Percentiles rank a stretch among this genome's conserved stretches.
Evolutionary conservation across 129 eudicot species (phyloP).

Genomic region (Flaveria trinervia): DNA sequence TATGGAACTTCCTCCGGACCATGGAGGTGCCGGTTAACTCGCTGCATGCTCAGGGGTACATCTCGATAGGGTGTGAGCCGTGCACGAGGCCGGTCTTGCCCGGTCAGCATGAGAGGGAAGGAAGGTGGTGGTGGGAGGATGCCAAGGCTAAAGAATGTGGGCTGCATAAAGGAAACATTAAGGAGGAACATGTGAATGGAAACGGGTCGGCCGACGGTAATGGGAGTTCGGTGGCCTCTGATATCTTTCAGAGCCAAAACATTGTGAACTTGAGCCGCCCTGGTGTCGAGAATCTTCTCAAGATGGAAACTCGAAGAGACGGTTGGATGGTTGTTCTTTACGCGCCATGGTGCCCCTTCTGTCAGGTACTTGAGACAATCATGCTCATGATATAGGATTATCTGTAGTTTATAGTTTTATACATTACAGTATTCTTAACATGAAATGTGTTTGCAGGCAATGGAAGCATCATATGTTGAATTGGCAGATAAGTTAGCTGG

Average conservation of each 20-base stretch:
- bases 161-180: constrained; percentile 88
- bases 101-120: constrained; percentile 96
- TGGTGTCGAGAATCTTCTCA: constrained; percentile 81
- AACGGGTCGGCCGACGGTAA: constrained; percentile 47
- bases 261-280: constrained; percentile 66
- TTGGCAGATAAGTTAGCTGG: constrained; percentile 76
- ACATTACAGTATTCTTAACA: background rate
- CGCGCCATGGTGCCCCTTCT: constrained; percentile 96
- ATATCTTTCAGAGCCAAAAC: constrained; percentile 55
- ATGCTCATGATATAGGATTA: no score
- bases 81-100: constrained; percentile 97
- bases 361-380: constrained; percentile 41
- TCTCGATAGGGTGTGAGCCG: constrained; percentile 99
- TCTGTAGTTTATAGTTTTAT: no score
- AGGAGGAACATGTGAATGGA: constrained; percentile 54
- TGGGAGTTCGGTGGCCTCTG: constrained; percentile 38
- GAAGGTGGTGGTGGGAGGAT: constrained; percentile 99
- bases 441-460: constrained; percentile 36
- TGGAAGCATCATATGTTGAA: constrained; percentile 87
- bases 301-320: constrained; percentile 66
- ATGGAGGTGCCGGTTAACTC: constrained; percentile 97
- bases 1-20: constrained; percentile 82
- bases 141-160: constrained; percentile 99
- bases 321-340: constrained; percentile 93
- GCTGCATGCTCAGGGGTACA: constrained; percentile 79